Percentiles rank a stretch among this genome's conserved stretches.
Conservation (phyloP, 2,329 filamentous ascomycete species). For the Passalora sequoiae region DNA sequence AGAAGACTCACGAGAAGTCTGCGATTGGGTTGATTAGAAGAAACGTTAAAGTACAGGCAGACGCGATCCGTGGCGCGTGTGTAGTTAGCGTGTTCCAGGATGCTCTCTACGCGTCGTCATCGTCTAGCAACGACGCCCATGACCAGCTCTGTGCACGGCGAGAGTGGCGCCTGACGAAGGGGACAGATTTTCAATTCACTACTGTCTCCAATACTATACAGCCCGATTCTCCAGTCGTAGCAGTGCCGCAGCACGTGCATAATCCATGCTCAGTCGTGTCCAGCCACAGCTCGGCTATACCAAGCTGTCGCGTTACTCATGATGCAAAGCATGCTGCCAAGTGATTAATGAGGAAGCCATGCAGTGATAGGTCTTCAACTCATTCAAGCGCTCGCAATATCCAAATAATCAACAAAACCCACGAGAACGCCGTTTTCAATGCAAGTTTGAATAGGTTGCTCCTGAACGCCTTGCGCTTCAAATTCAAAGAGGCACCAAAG, state of each 20-base stretch:
- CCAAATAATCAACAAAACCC: background rate
- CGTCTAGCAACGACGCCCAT: background rate
- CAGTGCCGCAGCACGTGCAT: background rate
- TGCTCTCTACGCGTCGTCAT: background rate
- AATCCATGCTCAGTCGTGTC: background rate
- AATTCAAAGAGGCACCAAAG: constrained; percentile 7
- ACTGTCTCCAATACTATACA: constrained; percentile 1
- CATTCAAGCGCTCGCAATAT: background rate
- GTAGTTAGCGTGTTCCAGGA: background rate
- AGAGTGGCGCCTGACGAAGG: no score
- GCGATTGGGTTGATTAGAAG: no score
- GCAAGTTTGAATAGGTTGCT: background rate
- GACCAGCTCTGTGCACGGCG: no score
- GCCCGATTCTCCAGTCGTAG: background rate
- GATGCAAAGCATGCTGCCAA: background rate
- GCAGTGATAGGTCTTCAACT: background rate
- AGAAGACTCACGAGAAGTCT: no score
- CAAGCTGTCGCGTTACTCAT: background rate
- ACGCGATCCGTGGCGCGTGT: background rate
- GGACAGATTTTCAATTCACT: background rate
- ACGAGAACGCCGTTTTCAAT: constrained; percentile 1
- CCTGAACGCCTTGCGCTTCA: constrained; percentile 11
- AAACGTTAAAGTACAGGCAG: no score
- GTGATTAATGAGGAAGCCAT: background rate
- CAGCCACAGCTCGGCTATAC: background rate